phyloP scores from a whole-genome alignment of 2,329 filamentous ascomycete genomes.

The Orbilia oligospora region DNA sequence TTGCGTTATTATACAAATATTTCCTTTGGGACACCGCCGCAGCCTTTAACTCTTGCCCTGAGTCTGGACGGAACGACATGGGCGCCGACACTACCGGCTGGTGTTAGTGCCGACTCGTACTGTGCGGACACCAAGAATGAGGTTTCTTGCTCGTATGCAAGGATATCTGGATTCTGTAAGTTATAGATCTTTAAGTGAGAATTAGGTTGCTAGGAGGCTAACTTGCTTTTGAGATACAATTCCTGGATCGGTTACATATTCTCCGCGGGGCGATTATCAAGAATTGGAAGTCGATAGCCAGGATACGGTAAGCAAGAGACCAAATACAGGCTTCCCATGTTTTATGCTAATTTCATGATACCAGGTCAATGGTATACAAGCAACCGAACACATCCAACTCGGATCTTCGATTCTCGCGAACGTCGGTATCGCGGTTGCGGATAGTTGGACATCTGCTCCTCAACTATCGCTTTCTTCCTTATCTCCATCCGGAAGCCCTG shows the following conservation, averaged over 20 bases:
- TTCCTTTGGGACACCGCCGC: constrained; percentile 55
- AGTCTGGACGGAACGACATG: constrained; percentile 52
- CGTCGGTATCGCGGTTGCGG: constrained; percentile 44
- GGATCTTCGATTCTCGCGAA: constrained; percentile 21
- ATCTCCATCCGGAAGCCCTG: constrained; percentile 5
- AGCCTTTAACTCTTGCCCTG: constrained; percentile 47
- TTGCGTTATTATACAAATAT: constrained; percentile 47
- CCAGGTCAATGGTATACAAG: constrained; percentile 49
- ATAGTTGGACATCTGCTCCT: constrained; percentile 42
- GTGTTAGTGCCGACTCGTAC: constrained; percentile 20
- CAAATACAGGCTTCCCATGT: background rate
- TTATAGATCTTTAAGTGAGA: background rate
- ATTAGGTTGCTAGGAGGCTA: background rate
- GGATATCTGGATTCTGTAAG: constrained; percentile 57
- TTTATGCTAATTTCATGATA: constrained; percentile 9
- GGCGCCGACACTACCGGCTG: constrained; percentile 52
- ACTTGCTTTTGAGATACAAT: constrained; percentile 33
- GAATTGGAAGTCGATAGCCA: constrained; percentile 13
- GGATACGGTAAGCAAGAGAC: constrained; percentile 25
- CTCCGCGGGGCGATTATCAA: constrained; percentile 35
- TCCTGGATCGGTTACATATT: constrained; percentile 48
- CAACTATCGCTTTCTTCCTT: constrained; percentile 37
- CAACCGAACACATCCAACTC: constrained; percentile 28
- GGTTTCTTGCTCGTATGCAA: constrained; percentile 46
- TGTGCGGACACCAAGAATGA: constrained; percentile 38